Evolutionary conservation across 75 land plant species (phyloP), one percentile per base, ranked within the genome.

Genomic region (Cupressus sempervirens): DNA sequence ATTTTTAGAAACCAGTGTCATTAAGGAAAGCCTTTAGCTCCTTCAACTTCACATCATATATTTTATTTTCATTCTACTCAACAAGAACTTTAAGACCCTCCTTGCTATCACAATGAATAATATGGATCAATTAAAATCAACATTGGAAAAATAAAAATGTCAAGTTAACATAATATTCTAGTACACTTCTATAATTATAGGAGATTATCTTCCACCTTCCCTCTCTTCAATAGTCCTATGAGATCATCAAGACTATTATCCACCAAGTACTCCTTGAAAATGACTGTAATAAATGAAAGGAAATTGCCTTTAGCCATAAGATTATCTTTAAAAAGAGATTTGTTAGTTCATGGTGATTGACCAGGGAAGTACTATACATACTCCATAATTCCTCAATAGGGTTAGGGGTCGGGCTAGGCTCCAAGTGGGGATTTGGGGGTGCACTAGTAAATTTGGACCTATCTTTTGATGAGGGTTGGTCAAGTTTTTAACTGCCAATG

Each of bases 211-310:
- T 97, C 99, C 92, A 97, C 90, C 79, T 97, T 97, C 10, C 95
- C 99, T 36, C 99, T 86, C 86, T 96, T 97, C 72, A 97, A 87
- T 76, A 97, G 90, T 18, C 94, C 74, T 81, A 97, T 92, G 84
- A 97, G 88, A 85, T 97, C 99, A 91, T 97, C 99, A 81, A 96
- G 86, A 83, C 91, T 95, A 89, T 94, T 96, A 74, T 97, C 99
- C 56, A 93, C 88, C 85, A 96, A 88, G 87, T 93, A 97, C 85
- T 93, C 98, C 89, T 91, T 96, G 90, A 94, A 97, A 74, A 93
- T 91, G 48, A 93, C 96, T 13, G 99, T 97, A 13, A 96, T 88
- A 83, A 97, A 97, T 38, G 89, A 88, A 76, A 97, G 93, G 18
- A 97, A 98, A 84, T 92, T 86, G 85, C 99, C 99, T 84, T 97